Evolutionary conservation across 2,329 filamentous ascomycete species (phyloP).

Genomic region (Trichophyton rubrum): DNA sequence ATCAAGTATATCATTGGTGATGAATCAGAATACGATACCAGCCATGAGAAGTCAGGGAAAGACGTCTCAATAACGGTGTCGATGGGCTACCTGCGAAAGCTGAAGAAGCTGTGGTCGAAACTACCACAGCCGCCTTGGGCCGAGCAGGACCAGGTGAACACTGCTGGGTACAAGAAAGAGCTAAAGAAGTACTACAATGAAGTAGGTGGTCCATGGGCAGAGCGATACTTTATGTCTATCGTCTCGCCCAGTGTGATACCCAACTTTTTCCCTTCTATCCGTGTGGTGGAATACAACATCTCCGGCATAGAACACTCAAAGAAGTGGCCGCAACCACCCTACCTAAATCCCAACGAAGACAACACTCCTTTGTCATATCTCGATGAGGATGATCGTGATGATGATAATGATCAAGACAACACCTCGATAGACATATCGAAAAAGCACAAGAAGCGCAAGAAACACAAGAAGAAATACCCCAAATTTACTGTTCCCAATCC

Average conservation of each 20-base stretch:
- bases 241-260: slow-evolving; percentile 82
- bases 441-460: slow-evolving; percentile 33
- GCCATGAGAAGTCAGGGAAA: not conserved
- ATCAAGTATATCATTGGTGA: slow-evolving; percentile 44
- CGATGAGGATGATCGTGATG: slow-evolving; percentile 1
- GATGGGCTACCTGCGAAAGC: slow-evolving; percentile 65
- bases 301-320: slow-evolving; percentile 53
- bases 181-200: slow-evolving; percentile 47
- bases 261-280: slow-evolving; percentile 78
- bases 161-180: slow-evolving; percentile 40
- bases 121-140: slow-evolving; percentile 46
- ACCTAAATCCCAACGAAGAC: not conserved
- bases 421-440: slow-evolving; percentile 16
- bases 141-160: slow-evolving; percentile 19
- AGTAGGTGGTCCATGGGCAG: slow-evolving; percentile 68
- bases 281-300: slow-evolving; percentile 92
- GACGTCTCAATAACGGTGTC: slow-evolving; percentile 54
- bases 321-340: slow-evolving; percentile 18
- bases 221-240: slow-evolving; percentile 70
- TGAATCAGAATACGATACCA: slow-evolving; percentile 9
- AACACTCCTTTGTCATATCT: not conserved
- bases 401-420: slow-evolving; percentile 19
- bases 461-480: slow-evolving; percentile 42
- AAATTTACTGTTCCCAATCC: slow-evolving; percentile 55
- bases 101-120: slow-evolving; percentile 65